phyloP scores from a whole-genome alignment of 768 basidiomycete species.

The Lactarius hengduanensis region DNA sequence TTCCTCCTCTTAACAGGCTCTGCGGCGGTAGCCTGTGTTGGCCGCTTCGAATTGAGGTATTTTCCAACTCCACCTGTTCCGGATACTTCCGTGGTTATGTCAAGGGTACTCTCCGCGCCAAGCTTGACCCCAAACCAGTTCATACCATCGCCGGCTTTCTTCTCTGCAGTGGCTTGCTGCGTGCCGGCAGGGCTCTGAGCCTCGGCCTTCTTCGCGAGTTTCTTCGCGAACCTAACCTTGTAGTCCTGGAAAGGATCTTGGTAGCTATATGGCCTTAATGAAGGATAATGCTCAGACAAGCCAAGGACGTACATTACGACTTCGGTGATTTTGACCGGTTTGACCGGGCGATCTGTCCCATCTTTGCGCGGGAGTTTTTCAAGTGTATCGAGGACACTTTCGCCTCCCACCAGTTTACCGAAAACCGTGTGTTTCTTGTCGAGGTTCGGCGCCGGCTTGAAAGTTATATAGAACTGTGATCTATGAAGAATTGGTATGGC shows the following conservation, averaged over 20 bases:
- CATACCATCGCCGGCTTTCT: conserved; percentile 63
- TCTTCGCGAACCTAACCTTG: conserved; percentile 77
- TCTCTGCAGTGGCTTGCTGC: conserved; percentile 37
- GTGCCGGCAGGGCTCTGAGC: conserved; percentile 37
- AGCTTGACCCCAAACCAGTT: conserved; percentile 93
- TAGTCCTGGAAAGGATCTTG: conserved; percentile 97
- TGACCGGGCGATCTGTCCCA: conserved; percentile 84
- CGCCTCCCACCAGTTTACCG: conserved; percentile 94
- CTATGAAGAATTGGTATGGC: conserved; percentile 39
- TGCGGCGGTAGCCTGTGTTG: conserved; percentile 33
- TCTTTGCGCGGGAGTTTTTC: conserved; percentile 80
- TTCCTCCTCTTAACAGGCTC: conserved; percentile 78
- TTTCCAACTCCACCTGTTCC: conserved; percentile 69
- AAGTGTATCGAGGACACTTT: conserved; percentile 81
- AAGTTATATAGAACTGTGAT: conserved; percentile 94
- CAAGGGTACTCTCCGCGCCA: conserved; percentile 41
- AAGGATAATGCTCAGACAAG: neutral
- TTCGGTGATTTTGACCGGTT: conserved; percentile 81
- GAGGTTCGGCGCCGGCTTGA: conserved; percentile 77
- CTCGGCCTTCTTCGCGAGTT: conserved; percentile 59
- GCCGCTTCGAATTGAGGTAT: conserved; percentile 54
- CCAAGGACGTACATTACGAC: conserved; percentile 68
- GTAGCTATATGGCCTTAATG: conserved; percentile 47
- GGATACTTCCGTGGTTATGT: conserved; percentile 34
- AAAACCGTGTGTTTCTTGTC: conserved; percentile 96